Base-by-base conservation (phyloP, 305 asterid species). In the Rubia tinctorum region DNA sequence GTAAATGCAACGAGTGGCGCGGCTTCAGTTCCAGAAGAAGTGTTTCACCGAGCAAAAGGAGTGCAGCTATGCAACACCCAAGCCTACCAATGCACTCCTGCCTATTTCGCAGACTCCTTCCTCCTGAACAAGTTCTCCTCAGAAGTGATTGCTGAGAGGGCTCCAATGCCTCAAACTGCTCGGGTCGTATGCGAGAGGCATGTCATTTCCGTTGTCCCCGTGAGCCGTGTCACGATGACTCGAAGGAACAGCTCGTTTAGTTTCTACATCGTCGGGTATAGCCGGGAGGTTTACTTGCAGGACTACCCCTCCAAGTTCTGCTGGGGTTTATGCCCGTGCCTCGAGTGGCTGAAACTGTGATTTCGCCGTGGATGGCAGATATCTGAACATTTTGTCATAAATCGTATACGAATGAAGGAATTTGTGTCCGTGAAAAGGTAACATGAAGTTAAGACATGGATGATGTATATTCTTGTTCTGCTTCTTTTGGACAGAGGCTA, bases 281-380 rank as follows among this genome's bases (percentile, higher is more conserved):
- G 80, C 75, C 79, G 90, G 81, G 98, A 95, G 84, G 91, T 95
- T 30, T 90, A 95, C 83, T 71, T 90, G 84, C 89, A 92, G 81
- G 97, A 90, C 75, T 86, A 95, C 63, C 99, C 99, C 42, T 79
- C 96, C 23, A 85, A 86, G 84, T 88, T 91, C 68, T 95, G 98
- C 83, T 92, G 99, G 96, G 99, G 99, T 60, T 81, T 92, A 22
- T 95, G 97, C 88, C n/a, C n/a, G n/a, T n/a, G n/a, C n/a, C n/a
- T n/a, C n/a, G n/a, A n/a, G n/a, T n/a, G n/a, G n/a, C n/a, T n/a
- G n/a, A n/a, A n/a, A n/a, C n/a, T n/a, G n/a, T n/a, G n/a, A n/a
- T n/a, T n/a, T n/a, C n/a, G n/a, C n/a, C n/a, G n/a, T n/a, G n/a
- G n/a, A n/a, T n/a, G n/a, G n/a, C n/a, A n/a, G n/a, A n/a, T n/a